Percentiles rank a stretch among this genome's conserved stretches.
Evolutionary conservation across 2,329 filamentous ascomycete species (phyloP).

Genomic region (Chaetoscypha palmicola): DNA sequence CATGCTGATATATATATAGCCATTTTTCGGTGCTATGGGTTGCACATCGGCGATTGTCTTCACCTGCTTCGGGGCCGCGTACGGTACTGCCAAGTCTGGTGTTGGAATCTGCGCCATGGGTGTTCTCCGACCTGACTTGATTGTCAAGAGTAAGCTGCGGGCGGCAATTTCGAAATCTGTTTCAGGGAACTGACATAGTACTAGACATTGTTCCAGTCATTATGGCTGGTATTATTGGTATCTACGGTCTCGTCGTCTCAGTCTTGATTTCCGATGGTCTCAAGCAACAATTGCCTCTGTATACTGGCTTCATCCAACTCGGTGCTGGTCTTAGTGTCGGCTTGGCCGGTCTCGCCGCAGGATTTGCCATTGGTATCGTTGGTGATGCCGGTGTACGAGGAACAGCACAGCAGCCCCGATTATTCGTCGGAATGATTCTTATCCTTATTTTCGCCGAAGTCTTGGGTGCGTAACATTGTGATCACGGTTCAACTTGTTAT

Average conservation of each 20-base stretch:
- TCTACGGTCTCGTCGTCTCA: slow-evolving; percentile 94
- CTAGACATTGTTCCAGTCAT: slow-evolving; percentile 80
- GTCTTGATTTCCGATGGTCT: slow-evolving; percentile 74
- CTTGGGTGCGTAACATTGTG: slow-evolving; percentile 41
- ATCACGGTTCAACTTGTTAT: neutral
- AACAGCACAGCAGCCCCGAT: slow-evolving; percentile 92
- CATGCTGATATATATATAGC: slow-evolving; percentile 36
- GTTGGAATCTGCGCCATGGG: slow-evolving; percentile 83
- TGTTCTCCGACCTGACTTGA: slow-evolving; percentile 77
- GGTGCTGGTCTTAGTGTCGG: slow-evolving; percentile 87
- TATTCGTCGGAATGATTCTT: slow-evolving; percentile 97
- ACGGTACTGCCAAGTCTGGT: slow-evolving; percentile 81
- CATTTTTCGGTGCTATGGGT: slow-evolving; percentile 97
- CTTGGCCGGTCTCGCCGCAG: slow-evolving; percentile 84
- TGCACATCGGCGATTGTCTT: slow-evolving; percentile 94
- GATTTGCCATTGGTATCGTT: slow-evolving; percentile 93
- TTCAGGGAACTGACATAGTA: slow-evolving; percentile 4
- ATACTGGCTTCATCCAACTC: slow-evolving; percentile 85
- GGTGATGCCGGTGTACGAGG: slow-evolving; percentile 89
- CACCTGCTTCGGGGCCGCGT: slow-evolving; percentile 75
- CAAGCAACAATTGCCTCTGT: slow-evolving; percentile 15
- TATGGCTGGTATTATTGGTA: slow-evolving; percentile 99
- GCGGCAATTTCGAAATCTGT: neutral
- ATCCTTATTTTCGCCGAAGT: slow-evolving; percentile 99
- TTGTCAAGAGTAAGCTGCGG: slow-evolving; percentile 63